phyloP scores from a whole-genome alignment of 306 rosid species.

The Sindora glabra region DNA sequence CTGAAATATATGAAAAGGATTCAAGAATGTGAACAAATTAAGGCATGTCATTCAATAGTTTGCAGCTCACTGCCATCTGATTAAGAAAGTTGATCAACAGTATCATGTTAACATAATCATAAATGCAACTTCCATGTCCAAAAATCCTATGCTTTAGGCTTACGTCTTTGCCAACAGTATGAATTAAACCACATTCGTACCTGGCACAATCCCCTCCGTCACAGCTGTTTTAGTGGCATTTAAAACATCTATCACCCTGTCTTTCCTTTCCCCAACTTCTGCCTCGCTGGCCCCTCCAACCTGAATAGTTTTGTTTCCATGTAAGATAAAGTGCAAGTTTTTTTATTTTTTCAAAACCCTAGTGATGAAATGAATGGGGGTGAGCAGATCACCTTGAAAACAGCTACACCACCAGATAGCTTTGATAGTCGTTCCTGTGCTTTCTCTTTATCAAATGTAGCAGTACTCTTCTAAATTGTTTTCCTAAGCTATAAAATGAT shows the following conservation, averaged over 20 bases:
- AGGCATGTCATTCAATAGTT: too few relatives aligned
- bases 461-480: conserved; percentile 61
- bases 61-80: too few relatives aligned
- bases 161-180: not conserved
- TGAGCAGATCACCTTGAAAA: conserved; percentile 62
- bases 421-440: conserved; percentile 91
- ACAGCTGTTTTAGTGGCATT: conserved; percentile 95
- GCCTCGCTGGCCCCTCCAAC: conserved; percentile 93
- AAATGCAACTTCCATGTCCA: too few relatives aligned
- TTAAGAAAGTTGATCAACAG: too few relatives aligned
- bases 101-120: too few relatives aligned
- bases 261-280: conserved; percentile 96
- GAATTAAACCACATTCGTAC: conserved; percentile 35
- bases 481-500: conserved; percentile 54
- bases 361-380: conserved; percentile 7
- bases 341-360: not conserved
- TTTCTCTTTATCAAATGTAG: conserved; percentile 84
- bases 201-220: conserved; percentile 94
- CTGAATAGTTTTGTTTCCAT: conserved; percentile 29
- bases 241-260: conserved; percentile 89
- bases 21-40: not conserved
- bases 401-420: conserved; percentile 90
- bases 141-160: too few relatives aligned
- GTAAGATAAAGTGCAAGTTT: not conserved
- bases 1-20: not conserved